Evolutionary conservation across 2,329 filamentous ascomycete genomes (phyloP), one percentile per base, ranked within the genome.

Genomic region (Ascomycota sp.): DNA sequence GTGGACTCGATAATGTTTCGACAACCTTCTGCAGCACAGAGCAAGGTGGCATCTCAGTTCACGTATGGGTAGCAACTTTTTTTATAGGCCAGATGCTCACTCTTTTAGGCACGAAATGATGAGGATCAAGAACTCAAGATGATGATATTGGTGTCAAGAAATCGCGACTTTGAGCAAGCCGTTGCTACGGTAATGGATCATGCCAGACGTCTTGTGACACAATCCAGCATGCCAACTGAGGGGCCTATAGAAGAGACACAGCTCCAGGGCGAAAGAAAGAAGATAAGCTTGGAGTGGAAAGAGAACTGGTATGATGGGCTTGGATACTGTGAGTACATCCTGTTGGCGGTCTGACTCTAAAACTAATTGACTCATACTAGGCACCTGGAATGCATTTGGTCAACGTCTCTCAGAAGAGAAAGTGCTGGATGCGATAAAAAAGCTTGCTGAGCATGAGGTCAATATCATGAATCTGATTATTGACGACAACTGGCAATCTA

Each of bases 401-500:
- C 81, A 91, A 42, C 58, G 74, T 27, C 59, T 98, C 22, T 89
- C 75, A 0, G 79, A 86, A 35, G 61, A 80, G 13, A 91, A 82
- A 41, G 68, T 98, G 10, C 58, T 83, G 9, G 51, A 70, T 25
- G 82, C 85, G 2, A 57, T 95, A 1, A 69, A 82, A 33, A 62
- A 65, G 2, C 56, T 98, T 8, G 65, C 73, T 4, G 58, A 70
- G 20, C 65, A 78, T 32, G 66, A 74, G 1, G 80, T 98, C 43
- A 72, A 76, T 25, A 64, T 95, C 27, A 75, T 72, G 1, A 92
- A 74, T 43, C 61, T 98, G 2, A 93, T 95, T 36, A 92, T 98
- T 36, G 89, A 98, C 41, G 89, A 98, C 46, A 92, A 91, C 42
- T 98, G 89, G 89, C 85, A 93, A 50, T 69, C 75, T 7, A 63